These are phyloP conservation scores for Yamadazyma kitorensis DNA, from an alignment of 805 yeast genomes.

Conservation along the genomic window DNA sequence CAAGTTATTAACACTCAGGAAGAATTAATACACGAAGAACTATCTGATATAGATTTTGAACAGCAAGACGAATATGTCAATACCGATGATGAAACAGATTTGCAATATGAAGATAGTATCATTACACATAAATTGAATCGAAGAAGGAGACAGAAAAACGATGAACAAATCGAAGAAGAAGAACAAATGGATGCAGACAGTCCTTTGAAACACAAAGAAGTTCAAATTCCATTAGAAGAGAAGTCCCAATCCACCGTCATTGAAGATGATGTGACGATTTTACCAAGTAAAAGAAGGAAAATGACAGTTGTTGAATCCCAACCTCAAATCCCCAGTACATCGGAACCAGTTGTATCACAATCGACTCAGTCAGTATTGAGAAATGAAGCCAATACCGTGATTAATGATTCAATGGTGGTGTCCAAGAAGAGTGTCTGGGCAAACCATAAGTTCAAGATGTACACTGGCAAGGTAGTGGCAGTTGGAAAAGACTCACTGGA, in stretches of 20 bases:
- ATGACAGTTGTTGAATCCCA: conserved; percentile 1
- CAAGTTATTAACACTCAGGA: conserved; percentile 34
- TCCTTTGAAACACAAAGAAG: conserved; percentile 1
- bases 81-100: conserved; percentile 13
- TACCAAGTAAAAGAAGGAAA: not conserved
- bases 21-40: conserved; percentile 6
- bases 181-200: conserved; percentile 1
- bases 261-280: not conserved
- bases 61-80: conserved; percentile 10
- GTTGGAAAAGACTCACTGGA: conserved; percentile 25
- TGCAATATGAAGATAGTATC: conserved; percentile 25
- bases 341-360: not conserved
- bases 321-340: not conserved
- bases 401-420: conserved; percentile 8
- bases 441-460: conserved; percentile 44
- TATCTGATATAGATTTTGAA: conserved; percentile 3
- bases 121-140: conserved; percentile 20
- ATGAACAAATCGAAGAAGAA: conserved; percentile 1
- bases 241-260: not conserved
- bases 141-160: conserved; percentile 6
- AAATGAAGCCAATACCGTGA: conserved; percentile 11
- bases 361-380: conserved; percentile 7
- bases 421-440: conserved; percentile 50
- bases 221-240: not conserved
- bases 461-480: conserved; percentile 45